A percentile compares a stretch with the other conserved stretches of the same genome.
Evolutionary conservation across 2,329 filamentous ascomycete species (phyloP).

Genomic region (Neopestalotiopsis rosae): DNA sequence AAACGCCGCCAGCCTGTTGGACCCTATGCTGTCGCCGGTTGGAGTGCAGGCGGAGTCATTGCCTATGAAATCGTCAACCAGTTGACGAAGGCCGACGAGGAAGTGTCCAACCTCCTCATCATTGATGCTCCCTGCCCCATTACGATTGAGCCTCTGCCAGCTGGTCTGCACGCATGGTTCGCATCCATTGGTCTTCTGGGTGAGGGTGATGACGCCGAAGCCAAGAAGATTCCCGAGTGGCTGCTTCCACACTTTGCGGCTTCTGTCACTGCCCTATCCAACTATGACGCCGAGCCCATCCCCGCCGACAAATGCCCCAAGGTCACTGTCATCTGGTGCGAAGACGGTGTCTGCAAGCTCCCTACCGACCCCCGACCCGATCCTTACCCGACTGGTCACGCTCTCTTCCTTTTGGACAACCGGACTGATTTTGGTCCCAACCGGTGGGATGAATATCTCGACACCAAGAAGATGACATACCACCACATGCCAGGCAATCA

Average conservation of each 20-base stretch:
- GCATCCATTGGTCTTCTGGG: constrained; percentile 74
- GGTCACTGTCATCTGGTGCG: constrained; percentile 72
- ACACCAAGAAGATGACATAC: constrained; percentile 64
- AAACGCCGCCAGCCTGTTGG: constrained; percentile 72
- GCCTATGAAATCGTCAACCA: constrained; percentile 71
- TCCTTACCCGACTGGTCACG: constrained; percentile 63
- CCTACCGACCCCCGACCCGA: constrained; percentile 69
- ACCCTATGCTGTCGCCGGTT: constrained; percentile 72
- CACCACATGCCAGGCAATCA: constrained; percentile 75
- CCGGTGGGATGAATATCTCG: constrained; percentile 71
- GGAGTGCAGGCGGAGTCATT: constrained; percentile 79
- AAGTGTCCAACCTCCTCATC: constrained; percentile 65
- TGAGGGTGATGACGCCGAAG: constrained; percentile 55
- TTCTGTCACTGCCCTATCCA: constrained; percentile 70
- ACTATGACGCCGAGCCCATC: constrained; percentile 70
- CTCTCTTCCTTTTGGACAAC: constrained; percentile 75
- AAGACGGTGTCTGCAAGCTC: constrained; percentile 73
- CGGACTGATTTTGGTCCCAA: constrained; percentile 74
- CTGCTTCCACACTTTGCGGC: constrained; percentile 75
- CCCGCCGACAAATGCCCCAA: constrained; percentile 63
- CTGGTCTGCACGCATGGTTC: constrained; percentile 73
- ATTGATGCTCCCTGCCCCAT: constrained; percentile 72
- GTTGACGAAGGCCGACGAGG: constrained; percentile 61
- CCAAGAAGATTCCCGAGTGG: constrained; percentile 70
- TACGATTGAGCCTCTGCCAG: constrained; percentile 72